Percentiles rank a stretch among this genome's conserved stretches.
phyloP scores from a whole-genome alignment of 345 rosid genomes.

The Eucalyptus victrix region DNA sequence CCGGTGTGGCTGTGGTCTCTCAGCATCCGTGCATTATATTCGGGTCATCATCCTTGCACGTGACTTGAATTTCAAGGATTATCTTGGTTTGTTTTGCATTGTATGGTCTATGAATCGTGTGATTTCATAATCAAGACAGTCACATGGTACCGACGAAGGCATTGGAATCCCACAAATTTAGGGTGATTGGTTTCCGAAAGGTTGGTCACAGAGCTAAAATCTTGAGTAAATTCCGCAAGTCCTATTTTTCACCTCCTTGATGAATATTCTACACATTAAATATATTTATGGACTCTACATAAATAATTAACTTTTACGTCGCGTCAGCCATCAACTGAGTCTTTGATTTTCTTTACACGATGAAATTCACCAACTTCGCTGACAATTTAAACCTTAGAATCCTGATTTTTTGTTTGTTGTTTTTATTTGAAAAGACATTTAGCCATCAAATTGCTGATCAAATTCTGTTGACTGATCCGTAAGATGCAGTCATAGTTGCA shows the following conservation, averaged over 20 bases:
- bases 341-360: neutral
- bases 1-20: neutral
- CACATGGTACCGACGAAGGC: neutral
- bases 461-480: neutral
- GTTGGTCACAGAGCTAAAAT: neutral
- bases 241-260: neutral
- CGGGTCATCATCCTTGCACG: neutral
- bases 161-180: neutral
- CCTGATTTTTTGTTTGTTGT: neutral
- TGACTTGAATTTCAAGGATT: neutral
- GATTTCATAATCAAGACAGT: neutral
- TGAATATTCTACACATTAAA: neutral
- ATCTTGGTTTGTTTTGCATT: neutral
- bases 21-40: neutral
- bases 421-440: neutral
- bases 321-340: neutral
- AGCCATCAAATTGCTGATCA: neutral
- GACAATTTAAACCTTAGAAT: neutral
- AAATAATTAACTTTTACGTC: neutral
- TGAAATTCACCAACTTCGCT: neutral
- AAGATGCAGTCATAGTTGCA: neutral
- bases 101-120: neutral
- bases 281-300: neutral
- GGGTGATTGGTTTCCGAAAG: neutral
- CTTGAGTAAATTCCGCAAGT: neutral